Base-by-base conservation (phyloP, 148 eudicot genomes). In the Euryodendron excelsum region DNA sequence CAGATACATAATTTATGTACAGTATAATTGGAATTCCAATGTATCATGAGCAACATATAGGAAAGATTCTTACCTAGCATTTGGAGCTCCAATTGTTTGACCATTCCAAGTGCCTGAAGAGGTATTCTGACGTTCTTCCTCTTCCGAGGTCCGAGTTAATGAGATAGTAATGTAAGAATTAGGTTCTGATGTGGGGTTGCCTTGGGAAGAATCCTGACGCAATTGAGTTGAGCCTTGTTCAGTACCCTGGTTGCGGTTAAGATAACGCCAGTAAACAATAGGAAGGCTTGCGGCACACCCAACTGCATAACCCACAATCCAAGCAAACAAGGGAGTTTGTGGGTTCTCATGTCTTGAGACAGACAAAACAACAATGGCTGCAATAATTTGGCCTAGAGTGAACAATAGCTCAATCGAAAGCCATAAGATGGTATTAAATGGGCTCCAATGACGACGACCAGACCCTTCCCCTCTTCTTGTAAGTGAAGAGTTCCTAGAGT, bases 231-330 rank as follows among this genome's bases (percentile, higher is more conserved):
- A 77, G 56, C 79, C 86, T 52, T 80, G 86, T 41, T 83, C 91
- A 78, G 76, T 65, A 50, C 73, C 87, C 81, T 71, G 91, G 67
- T 82, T 82, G 55, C 87, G 80, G 73, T 85, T 84, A 80, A 91
- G 81, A 85, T 87, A 91, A 17, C 91, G 89, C 96, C 93, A 91
- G 64, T 85, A 91, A 41, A 91, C 77, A 45, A 90, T 68, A 18
- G 96, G 96, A 73, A 91, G 87, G 77, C 89, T 90, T 39, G 83
- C 87, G 39, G 77, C 80, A 79, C 93, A 91, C 47, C 96, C 96
- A 84, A 83, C 79, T 44, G 93, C 85, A 78, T 91, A 91, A 76
- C 93, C 96, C 84, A 90, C 86, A 75, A 91, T 80, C 96, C 96
- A 91, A 80, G 91, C 84, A 90, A 88, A 91, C 82, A 91, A 73